Evolutionary conservation across 176 grass and related monocot species (phyloP), one percentile per base, ranked within the genome.

Genomic region (Oryza meyeriana): DNA sequence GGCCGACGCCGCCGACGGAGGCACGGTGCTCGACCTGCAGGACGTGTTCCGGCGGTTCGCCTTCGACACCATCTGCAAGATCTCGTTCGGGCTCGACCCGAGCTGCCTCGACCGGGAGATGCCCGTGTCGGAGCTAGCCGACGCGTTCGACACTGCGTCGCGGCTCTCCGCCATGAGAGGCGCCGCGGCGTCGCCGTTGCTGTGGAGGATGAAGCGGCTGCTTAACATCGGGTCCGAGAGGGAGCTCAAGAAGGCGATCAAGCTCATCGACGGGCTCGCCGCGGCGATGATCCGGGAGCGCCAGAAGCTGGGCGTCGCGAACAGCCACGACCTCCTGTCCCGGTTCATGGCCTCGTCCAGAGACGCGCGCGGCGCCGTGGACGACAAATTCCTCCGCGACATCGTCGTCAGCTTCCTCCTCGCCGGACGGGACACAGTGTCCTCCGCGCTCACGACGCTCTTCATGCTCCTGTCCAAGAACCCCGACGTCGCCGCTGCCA

Each of bases 51-150:
- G 89, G 4, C 79, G 89, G 0, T 94, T 97, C 83, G 75, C 91
- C 10, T 97, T 97, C 74, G 91, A 97, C 70, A 89, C 89, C 67
- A 94, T 97, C 84, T 94, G 94, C 84, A 93, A 85, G 91, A 87
- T 97, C 55, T 89, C 87, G 3, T 97, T 97, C 34, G 94, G 94
- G 2, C 69, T 97, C 4, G 94, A 97, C 57, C 84, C 91, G 4
- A 71, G 81, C 22, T 97, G 91, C 52, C 79, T 97, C 16, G 87
- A 91, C 0, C 13, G 14, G 6, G 33, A 86, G 18, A 78, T 90
- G 75, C 91, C 89, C 61, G 29, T 88, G 79, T 86, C 89, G 4
- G 77, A 68, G 76, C 79, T 97, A 22, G 91, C 89, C 14, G 32
- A 28, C 63, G 94, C 94, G 9, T 97, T 97, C 68, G 91, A 93